phyloP scores from a whole-genome alignment of 495 filamentous ascomycete species.

The Gamarada debralockiae region DNA sequence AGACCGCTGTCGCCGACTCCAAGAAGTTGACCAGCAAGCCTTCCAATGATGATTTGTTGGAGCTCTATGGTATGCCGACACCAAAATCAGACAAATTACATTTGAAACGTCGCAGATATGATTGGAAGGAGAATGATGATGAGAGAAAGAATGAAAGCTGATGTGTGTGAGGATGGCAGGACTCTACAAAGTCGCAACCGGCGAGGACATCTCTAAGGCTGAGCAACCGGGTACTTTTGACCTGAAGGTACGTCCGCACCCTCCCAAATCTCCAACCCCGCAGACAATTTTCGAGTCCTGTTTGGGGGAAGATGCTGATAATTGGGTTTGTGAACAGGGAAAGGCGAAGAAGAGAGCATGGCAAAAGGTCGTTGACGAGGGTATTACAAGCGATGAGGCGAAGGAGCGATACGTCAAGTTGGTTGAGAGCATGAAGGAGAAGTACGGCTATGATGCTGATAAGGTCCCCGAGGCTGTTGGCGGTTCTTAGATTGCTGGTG shows the following conservation, averaged over 20 bases:
- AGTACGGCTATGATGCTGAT: slow-evolving; percentile 55
- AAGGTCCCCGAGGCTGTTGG: slow-evolving; percentile 53
- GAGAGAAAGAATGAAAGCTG: no score
- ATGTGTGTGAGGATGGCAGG: slow-evolving; percentile 23
- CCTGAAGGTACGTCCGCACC: slow-evolving; percentile 47
- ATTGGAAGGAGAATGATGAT: no score
- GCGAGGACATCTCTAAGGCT: slow-evolving; percentile 42
- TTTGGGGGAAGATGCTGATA: not conserved
- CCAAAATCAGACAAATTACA: not conserved
- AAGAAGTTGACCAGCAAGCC: slow-evolving; percentile 61
- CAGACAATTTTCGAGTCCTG: not conserved
- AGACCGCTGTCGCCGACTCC: slow-evolving; percentile 58
- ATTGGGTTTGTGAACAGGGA: slow-evolving; percentile 41
- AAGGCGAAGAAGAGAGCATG: slow-evolving; percentile 79
- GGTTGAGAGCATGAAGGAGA: slow-evolving; percentile 64
- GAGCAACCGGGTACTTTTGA: slow-evolving; percentile 46
- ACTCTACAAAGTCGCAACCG: slow-evolving; percentile 49
- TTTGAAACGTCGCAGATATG: not conserved
- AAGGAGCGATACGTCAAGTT: slow-evolving; percentile 72
- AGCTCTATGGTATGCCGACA: slow-evolving; percentile 27
- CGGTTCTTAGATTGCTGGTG: slow-evolving; percentile 8
- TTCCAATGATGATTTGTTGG: slow-evolving; percentile 49
- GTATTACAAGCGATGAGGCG: slow-evolving; percentile 54
- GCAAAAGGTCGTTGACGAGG: slow-evolving; percentile 57
- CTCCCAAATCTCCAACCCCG: not conserved